Conservation (phyloP, 2,329 filamentous ascomycete genomes). For the Gaeumannomyces tritici region DNA sequence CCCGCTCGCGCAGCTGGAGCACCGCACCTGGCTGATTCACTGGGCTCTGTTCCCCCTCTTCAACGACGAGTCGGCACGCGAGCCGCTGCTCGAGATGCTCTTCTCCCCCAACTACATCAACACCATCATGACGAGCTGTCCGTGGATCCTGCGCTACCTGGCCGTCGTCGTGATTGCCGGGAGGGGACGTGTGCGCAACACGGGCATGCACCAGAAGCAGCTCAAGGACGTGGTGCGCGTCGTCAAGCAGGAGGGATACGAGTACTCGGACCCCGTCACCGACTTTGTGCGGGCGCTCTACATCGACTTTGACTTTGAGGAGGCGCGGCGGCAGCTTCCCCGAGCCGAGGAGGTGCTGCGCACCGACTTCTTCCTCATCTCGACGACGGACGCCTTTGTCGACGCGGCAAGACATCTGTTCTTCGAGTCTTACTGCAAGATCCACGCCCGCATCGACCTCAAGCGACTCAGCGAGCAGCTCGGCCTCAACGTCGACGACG, state of each 20-base stretch:
- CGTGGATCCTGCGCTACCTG: constrained; percentile 92
- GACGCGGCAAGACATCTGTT: constrained; percentile 93
- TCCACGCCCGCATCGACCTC: constrained; percentile 97
- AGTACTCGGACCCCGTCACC: constrained; percentile 92
- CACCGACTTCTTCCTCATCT: constrained; percentile 90
- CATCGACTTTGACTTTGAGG: constrained; percentile 93
- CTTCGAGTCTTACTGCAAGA: constrained; percentile 99
- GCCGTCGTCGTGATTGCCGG: constrained; percentile 92
- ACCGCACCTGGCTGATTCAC: constrained; percentile 96
- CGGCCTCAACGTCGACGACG: constrained; percentile 85
- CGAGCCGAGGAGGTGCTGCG: constrained; percentile 87
- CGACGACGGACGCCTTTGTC: constrained; percentile 78
- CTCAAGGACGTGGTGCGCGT: constrained; percentile 95
- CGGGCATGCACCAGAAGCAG: constrained; percentile 89
- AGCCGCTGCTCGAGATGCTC: constrained; percentile 88
- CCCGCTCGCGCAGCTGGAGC: constrained; percentile 87
- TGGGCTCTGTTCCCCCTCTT: constrained; percentile 99
- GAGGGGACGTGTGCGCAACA: constrained; percentile 72
- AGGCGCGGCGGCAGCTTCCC: constrained; percentile 79
- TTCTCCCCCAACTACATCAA: constrained; percentile 98
- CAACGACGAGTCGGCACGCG: constrained; percentile 88
- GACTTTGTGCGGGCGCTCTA: constrained; percentile 95
- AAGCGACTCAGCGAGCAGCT: constrained; percentile 89
- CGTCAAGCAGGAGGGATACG: constrained; percentile 93
- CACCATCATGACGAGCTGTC: constrained; percentile 96